A percentile compares a stretch with the other conserved stretches of the same genome.
These are phyloP conservation scores for Neurospora hispaniola DNA, from an alignment of 495 filamentous ascomycete species.

Conservation along the genomic window DNA sequence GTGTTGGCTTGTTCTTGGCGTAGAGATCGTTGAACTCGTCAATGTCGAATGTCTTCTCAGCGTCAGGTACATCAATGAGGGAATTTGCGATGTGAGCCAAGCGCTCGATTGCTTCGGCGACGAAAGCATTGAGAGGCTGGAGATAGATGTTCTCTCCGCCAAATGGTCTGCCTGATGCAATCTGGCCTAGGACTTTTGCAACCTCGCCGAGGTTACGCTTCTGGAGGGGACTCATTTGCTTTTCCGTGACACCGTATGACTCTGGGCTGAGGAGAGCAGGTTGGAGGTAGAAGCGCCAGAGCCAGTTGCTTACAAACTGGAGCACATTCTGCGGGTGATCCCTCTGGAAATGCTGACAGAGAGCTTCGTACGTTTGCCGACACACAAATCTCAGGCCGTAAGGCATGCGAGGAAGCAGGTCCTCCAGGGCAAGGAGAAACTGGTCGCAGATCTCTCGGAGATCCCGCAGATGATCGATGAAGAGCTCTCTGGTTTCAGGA, in stretches of 20 bases:
- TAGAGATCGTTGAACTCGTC: conserved; percentile 98
- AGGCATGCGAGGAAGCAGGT: conserved; percentile 76
- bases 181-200: conserved; percentile 79
- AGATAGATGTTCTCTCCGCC: conserved; percentile 92
- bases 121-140: conserved; percentile 83
- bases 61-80: conserved; percentile 75
- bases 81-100: conserved; percentile 59
- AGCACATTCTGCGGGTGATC: conserved; percentile 71
- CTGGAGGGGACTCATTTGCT: conserved; percentile 75
- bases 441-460: conserved; percentile 88
- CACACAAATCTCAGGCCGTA: conserved; percentile 88
- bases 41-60: conserved; percentile 89
- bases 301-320: conserved; percentile 76
- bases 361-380: conserved; percentile 69
- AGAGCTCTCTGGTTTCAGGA: conserved; percentile 78
- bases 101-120: conserved; percentile 75
- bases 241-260: conserved; percentile 79
- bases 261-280: conserved; percentile 81
- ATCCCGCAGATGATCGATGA: conserved; percentile 88
- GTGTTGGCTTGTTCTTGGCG: conserved; percentile 84
- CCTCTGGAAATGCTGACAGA: conserved; percentile 63
- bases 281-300: conserved; percentile 90
- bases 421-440: conserved; percentile 71
- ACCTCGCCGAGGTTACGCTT: conserved; percentile 90
- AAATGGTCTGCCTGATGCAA: conserved; percentile 76